Conservation (phyloP, 306 rosid genomes). For the Cicer pinnatifidum region DNA sequence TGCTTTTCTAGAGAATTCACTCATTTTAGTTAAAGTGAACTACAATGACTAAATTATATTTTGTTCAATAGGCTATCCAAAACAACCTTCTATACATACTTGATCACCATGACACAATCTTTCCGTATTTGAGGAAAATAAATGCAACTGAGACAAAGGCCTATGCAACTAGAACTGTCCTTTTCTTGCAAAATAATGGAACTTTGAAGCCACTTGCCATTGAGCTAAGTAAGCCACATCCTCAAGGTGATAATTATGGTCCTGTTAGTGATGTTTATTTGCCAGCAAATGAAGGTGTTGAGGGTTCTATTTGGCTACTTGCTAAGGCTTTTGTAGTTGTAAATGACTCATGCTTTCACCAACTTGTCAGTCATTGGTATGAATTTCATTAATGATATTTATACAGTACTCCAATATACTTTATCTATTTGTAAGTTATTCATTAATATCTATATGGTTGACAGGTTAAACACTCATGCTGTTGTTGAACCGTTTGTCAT, state of each 20-base stretch:
- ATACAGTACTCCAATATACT: background rate
- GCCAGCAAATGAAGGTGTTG: slow-evolving; percentile 64
- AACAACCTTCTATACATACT: slow-evolving; percentile 63
- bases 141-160: slow-evolving; percentile 57
- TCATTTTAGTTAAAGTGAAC: background rate
- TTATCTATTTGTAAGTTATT: background rate
- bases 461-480: slow-evolving; percentile 83
- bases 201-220: slow-evolving; percentile 76
- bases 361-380: slow-evolving; percentile 77
- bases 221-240: slow-evolving; percentile 66
- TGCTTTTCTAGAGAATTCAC: background rate
- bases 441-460: slow-evolving; percentile 12
- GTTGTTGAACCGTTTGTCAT: slow-evolving; percentile 72
- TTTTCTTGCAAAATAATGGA: slow-evolving; percentile 68
- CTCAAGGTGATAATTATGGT: slow-evolving; percentile 61
- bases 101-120: slow-evolving; percentile 65
- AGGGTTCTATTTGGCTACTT: slow-evolving; percentile 61
- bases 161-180: slow-evolving; percentile 65
- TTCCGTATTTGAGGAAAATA: slow-evolving; percentile 66
- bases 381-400: slow-evolving; percentile 8
- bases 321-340: slow-evolving; percentile 80
- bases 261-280: slow-evolving; percentile 55
- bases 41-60: background rate
- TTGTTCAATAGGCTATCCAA: slow-evolving; percentile 58
- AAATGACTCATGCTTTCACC: slow-evolving; percentile 71